Conservation (phyloP, 2,329 filamentous ascomycete species). For the Diaporthe vexans region DNA sequence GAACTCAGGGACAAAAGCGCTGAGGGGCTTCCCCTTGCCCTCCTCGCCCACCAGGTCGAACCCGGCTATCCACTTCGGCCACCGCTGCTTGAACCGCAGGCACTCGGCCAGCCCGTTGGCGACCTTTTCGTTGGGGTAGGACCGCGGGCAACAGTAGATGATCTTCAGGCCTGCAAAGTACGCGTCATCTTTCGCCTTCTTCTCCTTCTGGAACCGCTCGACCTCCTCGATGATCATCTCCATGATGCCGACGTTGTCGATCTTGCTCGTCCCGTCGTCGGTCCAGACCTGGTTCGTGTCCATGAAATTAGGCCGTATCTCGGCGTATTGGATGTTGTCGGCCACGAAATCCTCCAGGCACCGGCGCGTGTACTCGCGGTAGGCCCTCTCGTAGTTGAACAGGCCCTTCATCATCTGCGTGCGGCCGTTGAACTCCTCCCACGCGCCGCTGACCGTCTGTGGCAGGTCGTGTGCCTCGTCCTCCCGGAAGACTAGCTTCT, state of each 20-base stretch:
- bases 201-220: constrained; percentile 52
- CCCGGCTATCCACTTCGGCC: constrained; percentile 66
- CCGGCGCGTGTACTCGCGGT: constrained; percentile 66
- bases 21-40: constrained; percentile 64
- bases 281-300: constrained; percentile 65
- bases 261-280: constrained; percentile 59
- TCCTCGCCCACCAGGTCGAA: constrained; percentile 75
- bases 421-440: constrained; percentile 66
- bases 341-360: constrained; percentile 68
- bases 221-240: constrained; percentile 64
- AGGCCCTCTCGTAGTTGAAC: constrained; percentile 70
- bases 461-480: constrained; percentile 69
- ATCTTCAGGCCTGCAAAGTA: constrained; percentile 71
- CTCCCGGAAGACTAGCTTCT: constrained; percentile 74
- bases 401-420: constrained; percentile 74
- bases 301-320: constrained; percentile 72
- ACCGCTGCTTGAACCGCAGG: constrained; percentile 65
- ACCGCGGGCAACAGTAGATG: constrained; percentile 72
- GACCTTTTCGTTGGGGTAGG: constrained; percentile 63
- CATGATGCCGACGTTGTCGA: constrained; percentile 66
- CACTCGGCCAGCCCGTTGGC: constrained; percentile 65
- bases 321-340: constrained; percentile 72
- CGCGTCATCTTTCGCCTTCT: constrained; percentile 23
- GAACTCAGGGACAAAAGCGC: constrained; percentile 64
- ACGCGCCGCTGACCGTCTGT: constrained; percentile 65